Evolutionary conservation across 2,329 filamentous ascomycete species (phyloP).

Genomic region (Aspergillus persii): DNA sequence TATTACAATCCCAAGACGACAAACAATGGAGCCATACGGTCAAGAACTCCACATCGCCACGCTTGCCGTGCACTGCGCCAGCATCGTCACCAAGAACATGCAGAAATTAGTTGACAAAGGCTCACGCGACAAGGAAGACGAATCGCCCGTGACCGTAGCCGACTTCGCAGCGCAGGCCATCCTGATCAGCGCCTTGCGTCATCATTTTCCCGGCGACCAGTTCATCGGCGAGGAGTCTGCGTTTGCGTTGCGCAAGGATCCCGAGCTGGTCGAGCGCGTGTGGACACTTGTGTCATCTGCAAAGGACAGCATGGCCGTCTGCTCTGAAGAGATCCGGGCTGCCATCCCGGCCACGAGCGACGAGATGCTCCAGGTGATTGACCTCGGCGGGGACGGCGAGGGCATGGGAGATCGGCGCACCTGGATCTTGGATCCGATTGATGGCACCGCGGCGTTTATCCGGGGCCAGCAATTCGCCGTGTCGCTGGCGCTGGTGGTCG

Average conservation of each 20-base stretch:
- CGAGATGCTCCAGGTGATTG: conserved; percentile 6
- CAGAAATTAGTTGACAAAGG: neutral
- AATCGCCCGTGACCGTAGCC: conserved; percentile 5
- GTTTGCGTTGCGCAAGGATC: conserved; percentile 2
- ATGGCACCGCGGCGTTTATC: conserved; percentile 9
- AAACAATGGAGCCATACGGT: neutral
- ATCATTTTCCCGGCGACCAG: conserved; percentile 6
- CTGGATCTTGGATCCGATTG: conserved; percentile 12
- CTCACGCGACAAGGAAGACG: conserved; percentile 1
- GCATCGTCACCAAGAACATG: conserved; percentile 6
- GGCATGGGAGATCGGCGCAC: neutral
- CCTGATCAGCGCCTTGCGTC: conserved; percentile 3
- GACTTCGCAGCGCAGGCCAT: conserved; percentile 9
- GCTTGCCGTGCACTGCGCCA: conserved; percentile 7
- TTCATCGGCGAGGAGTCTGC: conserved; percentile 8
- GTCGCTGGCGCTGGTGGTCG: conserved; percentile 7
- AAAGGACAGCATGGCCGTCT: neutral
- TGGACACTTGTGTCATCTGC: conserved; percentile 4
- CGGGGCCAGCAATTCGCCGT: conserved; percentile 9
- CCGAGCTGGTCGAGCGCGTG: conserved; percentile 2
- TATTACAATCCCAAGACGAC: neutral
- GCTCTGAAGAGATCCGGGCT: neutral
- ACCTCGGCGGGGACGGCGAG: neutral
- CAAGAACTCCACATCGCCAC: conserved; percentile 4
- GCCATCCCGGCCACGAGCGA: neutral